Evolutionary conservation across 495 filamentous ascomycete species (phyloP).

Genomic region (Mytilinidion resinicola): DNA sequence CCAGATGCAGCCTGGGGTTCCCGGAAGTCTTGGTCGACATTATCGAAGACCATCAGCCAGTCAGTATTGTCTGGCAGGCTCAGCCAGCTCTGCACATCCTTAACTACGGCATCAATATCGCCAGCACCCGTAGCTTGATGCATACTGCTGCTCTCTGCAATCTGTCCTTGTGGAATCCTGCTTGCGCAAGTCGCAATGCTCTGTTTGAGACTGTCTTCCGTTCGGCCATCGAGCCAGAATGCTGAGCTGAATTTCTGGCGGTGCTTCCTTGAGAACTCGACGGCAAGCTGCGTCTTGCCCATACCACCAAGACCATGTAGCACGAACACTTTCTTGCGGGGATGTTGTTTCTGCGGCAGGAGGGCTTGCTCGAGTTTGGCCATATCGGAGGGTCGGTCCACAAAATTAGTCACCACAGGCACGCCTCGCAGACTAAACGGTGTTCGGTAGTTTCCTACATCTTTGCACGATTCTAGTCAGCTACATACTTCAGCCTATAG

Average conservation of each 20-base stretch:
- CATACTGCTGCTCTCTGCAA: not conserved
- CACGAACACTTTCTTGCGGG: not conserved
- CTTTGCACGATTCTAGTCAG: too few relatives aligned
- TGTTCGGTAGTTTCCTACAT: slow-evolving; percentile 6
- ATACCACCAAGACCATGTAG: not conserved
- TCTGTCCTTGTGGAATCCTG: not conserved
- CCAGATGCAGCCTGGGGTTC: slow-evolving; percentile 1
- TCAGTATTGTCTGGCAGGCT: slow-evolving; percentile 20
- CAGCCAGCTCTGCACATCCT: slow-evolving; percentile 34
- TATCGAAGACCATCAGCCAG: slow-evolving; percentile 32
- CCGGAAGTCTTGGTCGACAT: slow-evolving; percentile 11
- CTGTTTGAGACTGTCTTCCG: not conserved
- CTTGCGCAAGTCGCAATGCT: slow-evolving; percentile 2
- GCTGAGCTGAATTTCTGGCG: slow-evolving; percentile 4
- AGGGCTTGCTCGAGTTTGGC: slow-evolving; percentile 9
- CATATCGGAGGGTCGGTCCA: slow-evolving; percentile 12
- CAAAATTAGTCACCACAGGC: slow-evolving; percentile 16
- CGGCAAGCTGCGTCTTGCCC: not conserved
- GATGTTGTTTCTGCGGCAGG: slow-evolving; percentile 6
- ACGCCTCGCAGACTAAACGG: slow-evolving; percentile 22
- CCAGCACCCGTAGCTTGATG: not conserved
- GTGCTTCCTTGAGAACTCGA: not conserved
- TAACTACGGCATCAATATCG: slow-evolving; percentile 18
- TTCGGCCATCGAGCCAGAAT: slow-evolving; percentile 6
- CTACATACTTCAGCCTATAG: too few relatives aligned